These are phyloP conservation scores for Monocercomonoides exilis DNA, from an alignment of 78 protist species.

Conservation along the genomic window DNA sequence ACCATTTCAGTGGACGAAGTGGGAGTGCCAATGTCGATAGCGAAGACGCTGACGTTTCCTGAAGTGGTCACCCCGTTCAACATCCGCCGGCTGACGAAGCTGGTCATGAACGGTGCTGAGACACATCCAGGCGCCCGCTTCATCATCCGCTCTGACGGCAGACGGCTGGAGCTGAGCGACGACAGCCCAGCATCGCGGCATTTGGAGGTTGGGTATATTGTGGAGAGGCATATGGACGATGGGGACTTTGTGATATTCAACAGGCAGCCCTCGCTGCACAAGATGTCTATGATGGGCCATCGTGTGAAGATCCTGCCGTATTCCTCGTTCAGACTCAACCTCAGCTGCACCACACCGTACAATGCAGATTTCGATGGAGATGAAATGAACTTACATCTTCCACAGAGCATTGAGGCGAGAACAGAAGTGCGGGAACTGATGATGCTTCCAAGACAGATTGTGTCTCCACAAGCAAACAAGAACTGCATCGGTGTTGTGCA, in stretches of 20 bases:
- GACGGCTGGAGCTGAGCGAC: constrained; percentile 52
- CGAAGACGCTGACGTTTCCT: constrained; percentile 86
- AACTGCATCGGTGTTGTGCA: constrained; percentile 99
- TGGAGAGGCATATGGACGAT: constrained; percentile 85
- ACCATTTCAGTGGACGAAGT: constrained; percentile 81
- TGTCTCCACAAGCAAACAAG: constrained; percentile 90
- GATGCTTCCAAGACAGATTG: constrained; percentile 92
- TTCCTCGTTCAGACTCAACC: constrained; percentile 94
- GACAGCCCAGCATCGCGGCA: background rate
- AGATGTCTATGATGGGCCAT: constrained; percentile 99
- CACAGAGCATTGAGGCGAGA: constrained; percentile 79
- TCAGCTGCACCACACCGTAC: constrained; percentile 95
- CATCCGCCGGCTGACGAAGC: constrained; percentile 51
- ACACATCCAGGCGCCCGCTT: constrained; percentile 64
- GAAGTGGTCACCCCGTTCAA: constrained; percentile 92
- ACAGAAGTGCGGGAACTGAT: constrained; percentile 82
- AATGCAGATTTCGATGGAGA: constrained; percentile 99
- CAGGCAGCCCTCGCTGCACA: constrained; percentile 98
- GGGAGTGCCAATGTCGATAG: constrained; percentile 97
- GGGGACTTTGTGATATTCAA: constrained; percentile 94
- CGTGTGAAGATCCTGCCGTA: constrained; percentile 84
- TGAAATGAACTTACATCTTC: constrained; percentile 99
- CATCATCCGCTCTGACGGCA: constrained; percentile 68
- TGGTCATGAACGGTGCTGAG: constrained; percentile 76
- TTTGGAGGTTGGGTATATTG: constrained; percentile 56